Conservation (phyloP, 176 grass and related monocot species). For the Aegilops tauschii region DNA sequence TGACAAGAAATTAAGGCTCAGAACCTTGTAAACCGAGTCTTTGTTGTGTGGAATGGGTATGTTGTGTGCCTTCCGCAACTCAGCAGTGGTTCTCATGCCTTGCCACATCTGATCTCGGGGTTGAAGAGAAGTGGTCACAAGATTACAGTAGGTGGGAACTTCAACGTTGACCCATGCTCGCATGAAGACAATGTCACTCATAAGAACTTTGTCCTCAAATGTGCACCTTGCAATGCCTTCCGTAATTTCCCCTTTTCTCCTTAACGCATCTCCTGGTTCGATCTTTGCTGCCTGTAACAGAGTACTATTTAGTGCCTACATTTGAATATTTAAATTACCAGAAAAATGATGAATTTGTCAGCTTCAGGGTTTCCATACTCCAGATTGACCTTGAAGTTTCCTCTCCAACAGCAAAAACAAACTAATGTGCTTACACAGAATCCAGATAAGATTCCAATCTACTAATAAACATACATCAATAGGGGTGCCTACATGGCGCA, state of each 20-base stretch:
- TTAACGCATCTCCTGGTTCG: slow-evolving; percentile 51
- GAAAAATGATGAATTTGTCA: not conserved
- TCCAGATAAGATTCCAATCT: not conserved
- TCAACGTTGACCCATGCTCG: slow-evolving; percentile 91
- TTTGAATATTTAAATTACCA: not conserved
- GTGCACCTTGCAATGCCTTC: slow-evolving; percentile 96
- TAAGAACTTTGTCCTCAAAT: slow-evolving; percentile 95
- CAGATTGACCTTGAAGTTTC: not conserved
- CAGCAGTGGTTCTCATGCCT: slow-evolving; percentile 88
- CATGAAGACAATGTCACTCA: slow-evolving; percentile 98
- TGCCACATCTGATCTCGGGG: slow-evolving; percentile 66
- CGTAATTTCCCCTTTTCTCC: slow-evolving; percentile 64
- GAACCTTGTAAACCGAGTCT: slow-evolving; percentile 90
- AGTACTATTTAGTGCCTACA: slow-evolving; percentile 11
- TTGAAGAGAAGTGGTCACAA: slow-evolving; percentile 74
- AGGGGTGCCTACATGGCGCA: not conserved
- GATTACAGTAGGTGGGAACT: slow-evolving; percentile 68
- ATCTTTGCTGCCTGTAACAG: slow-evolving; percentile 77
- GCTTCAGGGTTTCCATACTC: not conserved
- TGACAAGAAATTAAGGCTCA: not conserved
- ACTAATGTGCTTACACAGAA: not conserved
- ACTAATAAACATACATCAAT: not conserved
- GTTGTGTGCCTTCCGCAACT: slow-evolving; percentile 60
- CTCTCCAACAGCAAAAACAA: slow-evolving; percentile 3
- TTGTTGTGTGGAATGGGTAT: slow-evolving; percentile 73